Percentiles rank a stretch among this genome's conserved stretches.
These are phyloP conservation scores for Agaricus subrufescens DNA, from an alignment of 768 basidiomycete genomes.

Conservation along the genomic window DNA sequence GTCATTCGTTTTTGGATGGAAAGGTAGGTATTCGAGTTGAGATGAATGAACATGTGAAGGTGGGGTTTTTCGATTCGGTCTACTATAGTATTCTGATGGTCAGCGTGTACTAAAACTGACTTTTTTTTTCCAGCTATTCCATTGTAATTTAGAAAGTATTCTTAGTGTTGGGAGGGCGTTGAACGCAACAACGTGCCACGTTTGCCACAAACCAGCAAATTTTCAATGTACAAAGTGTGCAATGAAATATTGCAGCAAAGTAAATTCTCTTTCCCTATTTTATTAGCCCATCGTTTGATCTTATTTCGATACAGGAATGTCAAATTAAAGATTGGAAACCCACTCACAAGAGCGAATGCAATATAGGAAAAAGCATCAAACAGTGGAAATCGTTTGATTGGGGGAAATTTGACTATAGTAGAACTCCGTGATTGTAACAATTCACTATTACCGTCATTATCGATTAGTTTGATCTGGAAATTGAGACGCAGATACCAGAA, in stretches of 20 bases:
- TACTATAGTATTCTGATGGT: no score
- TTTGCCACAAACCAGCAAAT: constrained; percentile 4
- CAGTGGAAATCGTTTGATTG: constrained; percentile 5
- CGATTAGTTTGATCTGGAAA: no score
- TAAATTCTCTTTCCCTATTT: neutral
- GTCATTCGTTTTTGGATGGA: constrained; percentile 14
- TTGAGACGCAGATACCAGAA: no score
- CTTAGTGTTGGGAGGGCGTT: neutral
- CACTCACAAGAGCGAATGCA: constrained; percentile 7
- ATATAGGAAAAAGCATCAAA: neutral
- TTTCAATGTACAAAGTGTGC: constrained; percentile 3
- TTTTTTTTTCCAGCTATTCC: neutral
- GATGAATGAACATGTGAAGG: constrained; percentile 3
- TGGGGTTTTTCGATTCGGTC: neutral
- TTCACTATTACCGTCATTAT: no score
- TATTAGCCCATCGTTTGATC: neutral
- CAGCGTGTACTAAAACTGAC: no score
- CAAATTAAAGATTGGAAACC: constrained; percentile 7
- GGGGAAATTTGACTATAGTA: constrained; percentile 1
- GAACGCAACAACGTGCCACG: neutral
- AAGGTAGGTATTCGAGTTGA: constrained; percentile 12
- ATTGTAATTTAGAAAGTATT: neutral
- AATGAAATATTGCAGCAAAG: constrained; percentile 8
- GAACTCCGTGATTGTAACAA: neutral
- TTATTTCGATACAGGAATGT: constrained; percentile 1